These are phyloP conservation scores for Fusarium incarnatum DNA, from an alignment of 2,329 filamentous ascomycete species.

Conservation along the genomic window DNA sequence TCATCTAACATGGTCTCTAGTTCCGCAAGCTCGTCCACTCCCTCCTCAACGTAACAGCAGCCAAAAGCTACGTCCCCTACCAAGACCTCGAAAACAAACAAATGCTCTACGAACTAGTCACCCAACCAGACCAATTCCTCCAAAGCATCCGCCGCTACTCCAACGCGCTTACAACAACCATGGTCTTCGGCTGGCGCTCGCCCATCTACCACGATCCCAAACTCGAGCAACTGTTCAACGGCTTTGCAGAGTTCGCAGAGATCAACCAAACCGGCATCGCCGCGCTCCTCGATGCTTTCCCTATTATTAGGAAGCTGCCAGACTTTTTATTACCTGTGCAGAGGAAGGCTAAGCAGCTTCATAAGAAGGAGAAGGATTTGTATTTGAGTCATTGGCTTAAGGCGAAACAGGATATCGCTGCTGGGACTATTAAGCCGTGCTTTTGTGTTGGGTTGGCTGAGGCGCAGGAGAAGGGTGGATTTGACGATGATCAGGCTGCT, in stretches of 20 bases:
- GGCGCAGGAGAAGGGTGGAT: conserved; percentile 10
- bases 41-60: conserved; percentile 1
- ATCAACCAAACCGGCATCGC: conserved; percentile 12
- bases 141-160: conserved; percentile 4
- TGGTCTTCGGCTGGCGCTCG: conserved; percentile 14
- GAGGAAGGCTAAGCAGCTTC: conserved; percentile 4
- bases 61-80: conserved; percentile 3
- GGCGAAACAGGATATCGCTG: not conserved
- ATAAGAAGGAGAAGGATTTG: conserved; percentile 4
- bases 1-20: not conserved
- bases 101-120: conserved; percentile 4
- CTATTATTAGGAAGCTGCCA: not conserved
- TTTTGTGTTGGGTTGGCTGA: conserved; percentile 9
- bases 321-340: conserved; percentile 2
- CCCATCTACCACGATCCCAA: not conserved
- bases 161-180: conserved; percentile 9
- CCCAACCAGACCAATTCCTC: not conserved
- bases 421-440: conserved; percentile 35
- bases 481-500: conserved; percentile 16
- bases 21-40: conserved; percentile 12
- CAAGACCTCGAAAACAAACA: conserved; percentile 11
- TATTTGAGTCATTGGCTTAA: conserved; percentile 7
- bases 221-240: not conserved
- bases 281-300: conserved; percentile 1
- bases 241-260: conserved; percentile 5